A percentile compares a stretch with the other conserved stretches of the same genome.
Conservation (phyloP, 495 filamentous ascomycete genomes). For the Terfezia claveryi region DNA sequence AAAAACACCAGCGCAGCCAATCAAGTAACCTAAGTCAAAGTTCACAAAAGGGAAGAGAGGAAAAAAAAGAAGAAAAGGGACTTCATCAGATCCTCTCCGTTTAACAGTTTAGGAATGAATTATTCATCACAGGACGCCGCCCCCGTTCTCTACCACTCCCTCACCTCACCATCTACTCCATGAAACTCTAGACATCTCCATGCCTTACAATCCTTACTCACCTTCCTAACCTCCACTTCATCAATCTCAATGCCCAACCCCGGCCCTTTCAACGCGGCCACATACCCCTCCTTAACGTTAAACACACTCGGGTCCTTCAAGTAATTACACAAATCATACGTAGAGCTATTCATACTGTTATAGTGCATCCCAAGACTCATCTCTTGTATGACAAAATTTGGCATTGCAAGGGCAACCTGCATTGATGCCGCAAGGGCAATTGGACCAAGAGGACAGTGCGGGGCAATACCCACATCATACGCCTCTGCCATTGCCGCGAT, state of each 20-base stretch:
- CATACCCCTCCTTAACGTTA: slow-evolving; percentile 42
- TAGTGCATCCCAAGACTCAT: slow-evolving; percentile 68
- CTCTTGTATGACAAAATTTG: slow-evolving; percentile 64
- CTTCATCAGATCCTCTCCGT: no score
- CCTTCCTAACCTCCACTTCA: slow-evolving; percentile 39
- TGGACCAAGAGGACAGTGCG: slow-evolving; percentile 57
- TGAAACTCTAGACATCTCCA: slow-evolving; percentile 42
- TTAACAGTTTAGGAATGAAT: no score
- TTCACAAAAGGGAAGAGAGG: no score
- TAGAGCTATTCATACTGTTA: slow-evolving; percentile 28
- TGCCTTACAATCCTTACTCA: slow-evolving; percentile 28
- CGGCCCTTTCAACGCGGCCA: slow-evolving; percentile 36
- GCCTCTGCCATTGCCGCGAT: slow-evolving; percentile 57
- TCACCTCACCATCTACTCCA: slow-evolving; percentile 46
- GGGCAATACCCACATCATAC: slow-evolving; percentile 56
- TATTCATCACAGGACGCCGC: no score
- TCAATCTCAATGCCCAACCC: slow-evolving; percentile 59
- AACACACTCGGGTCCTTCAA: slow-evolving; percentile 38
- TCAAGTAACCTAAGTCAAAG: no score
- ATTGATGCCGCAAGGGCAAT: slow-evolving; percentile 54
- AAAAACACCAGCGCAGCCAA: no score
- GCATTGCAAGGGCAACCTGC: slow-evolving; percentile 38
- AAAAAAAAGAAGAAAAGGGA: no score
- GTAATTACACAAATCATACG: slow-evolving; percentile 44
- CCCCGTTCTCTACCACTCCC: slow-evolving; percentile 40